Base-by-base conservation (phyloP, 257 asterid species). In the Jaltomata sinuosa region DNA sequence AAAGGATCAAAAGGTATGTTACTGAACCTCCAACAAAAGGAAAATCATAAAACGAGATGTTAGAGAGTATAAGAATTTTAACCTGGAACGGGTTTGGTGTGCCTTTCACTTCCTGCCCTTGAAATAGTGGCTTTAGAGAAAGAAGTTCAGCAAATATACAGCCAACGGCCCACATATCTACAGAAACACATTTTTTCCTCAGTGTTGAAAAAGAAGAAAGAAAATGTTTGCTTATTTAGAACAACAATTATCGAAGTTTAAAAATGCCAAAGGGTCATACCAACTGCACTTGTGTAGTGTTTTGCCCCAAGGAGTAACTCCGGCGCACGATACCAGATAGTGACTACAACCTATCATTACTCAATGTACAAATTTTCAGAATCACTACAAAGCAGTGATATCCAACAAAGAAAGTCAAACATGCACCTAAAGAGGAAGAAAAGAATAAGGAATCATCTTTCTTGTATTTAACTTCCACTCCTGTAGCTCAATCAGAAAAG, bases 101-200 rank as follows among this genome's bases (percentile, higher is more conserved):
- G 84, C 94, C 98, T 93, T 96, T 96, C 80, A 94, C 98, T 94
- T 96, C 99, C 85, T 96, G 99, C 86, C 99, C 99, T 96, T 96
- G 99, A 87, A 96, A 96, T 74, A 96, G 93, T 59, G 99, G 99
- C 92, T 96, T 96, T 85, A 94, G 91, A 84, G 98, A 93, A 88
- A 96, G 91, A 86, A 96, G 99, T 93, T 96, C 99, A 11, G 99
- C 99, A 90, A 96, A 96, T 80, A 96, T 96, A 94, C 99, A 96
- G 88, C 99, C 99, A 88, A 96, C 97, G 77, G 99, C 99, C 99
- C 99, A 96, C 99, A 94, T 96, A 87, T 96, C 99, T 96, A 87
- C 53, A 85, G 83, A 84, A 27, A 84, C 79, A 83, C 59, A 45
- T 15, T 45, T 27, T 64, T 49, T 32, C 50, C 52, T 31, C 85